phyloP scores from a whole-genome alignment of 176 grass and related monocot genomes.

The Chloris gayana region DNA sequence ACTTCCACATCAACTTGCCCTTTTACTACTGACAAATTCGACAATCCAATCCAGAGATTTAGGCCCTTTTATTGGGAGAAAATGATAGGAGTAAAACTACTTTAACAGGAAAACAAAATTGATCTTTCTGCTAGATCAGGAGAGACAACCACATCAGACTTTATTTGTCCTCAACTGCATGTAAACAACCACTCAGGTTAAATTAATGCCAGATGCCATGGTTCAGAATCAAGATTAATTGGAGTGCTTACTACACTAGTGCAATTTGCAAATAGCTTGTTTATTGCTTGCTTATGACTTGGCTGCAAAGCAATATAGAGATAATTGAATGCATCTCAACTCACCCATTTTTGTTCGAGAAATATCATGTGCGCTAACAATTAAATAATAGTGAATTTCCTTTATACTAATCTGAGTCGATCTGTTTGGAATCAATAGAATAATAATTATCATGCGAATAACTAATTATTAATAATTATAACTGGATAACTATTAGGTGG shows the following conservation, averaged over 20 bases:
- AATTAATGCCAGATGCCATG: not conserved
- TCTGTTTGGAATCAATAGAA: no score
- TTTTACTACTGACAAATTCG: constrained; percentile 32
- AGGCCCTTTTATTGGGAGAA: constrained; percentile 33
- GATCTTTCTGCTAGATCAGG: constrained; percentile 32
- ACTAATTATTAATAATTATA: no score
- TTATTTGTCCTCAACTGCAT: constrained; percentile 1
- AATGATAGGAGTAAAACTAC: constrained; percentile 41
- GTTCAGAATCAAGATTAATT: constrained; percentile 9
- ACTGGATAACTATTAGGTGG: no score
- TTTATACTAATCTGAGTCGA: not conserved
- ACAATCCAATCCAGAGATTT: constrained; percentile 36
- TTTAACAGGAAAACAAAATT: constrained; percentile 13
- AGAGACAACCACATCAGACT: constrained; percentile 24
- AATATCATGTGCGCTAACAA: not conserved
- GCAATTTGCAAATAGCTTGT: not conserved
- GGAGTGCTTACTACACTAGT: constrained; percentile 28
- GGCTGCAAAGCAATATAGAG: constrained; percentile 17
- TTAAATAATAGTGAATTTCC: not conserved
- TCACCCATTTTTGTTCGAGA: not conserved
- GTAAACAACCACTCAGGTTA: not conserved
- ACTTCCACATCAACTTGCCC: constrained; percentile 22
- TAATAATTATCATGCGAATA: no score
- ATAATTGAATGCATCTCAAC: not conserved
- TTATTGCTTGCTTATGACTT: not conserved